phyloP scores from a whole-genome alignment of 2,329 filamentous ascomycete genomes.

The Colletotrichum liriopes region DNA sequence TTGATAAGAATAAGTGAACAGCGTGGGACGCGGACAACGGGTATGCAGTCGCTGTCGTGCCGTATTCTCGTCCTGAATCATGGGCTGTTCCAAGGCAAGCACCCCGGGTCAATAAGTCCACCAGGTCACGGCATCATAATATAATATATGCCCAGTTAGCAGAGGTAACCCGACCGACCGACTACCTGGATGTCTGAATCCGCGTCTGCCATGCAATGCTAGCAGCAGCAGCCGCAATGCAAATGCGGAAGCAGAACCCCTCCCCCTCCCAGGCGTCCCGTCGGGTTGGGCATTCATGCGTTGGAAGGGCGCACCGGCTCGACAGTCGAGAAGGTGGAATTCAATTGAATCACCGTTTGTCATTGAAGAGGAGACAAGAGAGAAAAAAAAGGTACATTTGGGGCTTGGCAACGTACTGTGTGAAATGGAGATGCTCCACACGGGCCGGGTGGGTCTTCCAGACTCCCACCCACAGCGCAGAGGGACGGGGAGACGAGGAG shows the following conservation, averaged over 20 bases:
- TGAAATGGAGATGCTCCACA: not conserved
- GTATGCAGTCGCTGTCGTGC: not conserved
- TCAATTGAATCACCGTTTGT: not conserved
- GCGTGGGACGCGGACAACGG: not conserved
- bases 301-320: not conserved
- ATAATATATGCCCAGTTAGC: conserved; percentile 2
- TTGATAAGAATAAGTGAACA: conserved; percentile 8
- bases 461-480: not conserved
- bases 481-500: not conserved
- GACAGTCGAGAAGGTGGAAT: not conserved
- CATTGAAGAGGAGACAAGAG: not conserved
- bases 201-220: not conserved
- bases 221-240: not conserved
- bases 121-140: not conserved
- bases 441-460: not conserved
- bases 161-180: not conserved
- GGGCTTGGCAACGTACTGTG: conserved; percentile 9
- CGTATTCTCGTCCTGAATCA: conserved; percentile 6
- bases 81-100: conserved; percentile 27
- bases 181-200: not conserved
- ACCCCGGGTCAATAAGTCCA: conserved; percentile 22
- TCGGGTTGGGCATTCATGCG: not conserved
- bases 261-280: not conserved
- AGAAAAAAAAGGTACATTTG: not conserved
- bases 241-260: not conserved